Base-by-base conservation (phyloP, 768 basidiomycete genomes). In the Podaxis rugospora region DNA sequence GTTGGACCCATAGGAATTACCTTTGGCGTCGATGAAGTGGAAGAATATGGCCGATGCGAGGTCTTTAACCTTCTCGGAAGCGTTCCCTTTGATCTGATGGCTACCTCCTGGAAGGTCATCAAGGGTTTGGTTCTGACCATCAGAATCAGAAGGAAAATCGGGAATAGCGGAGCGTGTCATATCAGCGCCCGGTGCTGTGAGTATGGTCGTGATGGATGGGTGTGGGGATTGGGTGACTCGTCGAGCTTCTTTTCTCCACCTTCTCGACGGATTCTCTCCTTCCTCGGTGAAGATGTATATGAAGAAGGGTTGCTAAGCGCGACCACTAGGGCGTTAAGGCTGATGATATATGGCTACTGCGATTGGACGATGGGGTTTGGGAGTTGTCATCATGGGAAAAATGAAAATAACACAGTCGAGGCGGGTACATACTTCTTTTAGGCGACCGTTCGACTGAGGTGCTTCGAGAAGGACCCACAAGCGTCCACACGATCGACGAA, bases 61-160 rank as follows among this genome's bases (percentile, higher is more conserved):
- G 32, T 70, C 70, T 62, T 80, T 81, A 36, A 74, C 67, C 7
- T 76, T 73, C 25, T 72, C 71, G 7, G 75, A 67, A 28, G 77
- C 67, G 62, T 81, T 83, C 13, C 80, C 80, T 49, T 66, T 68
- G 54, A 81, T 74, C 16, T 67, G 28, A 71, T 68, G 28, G 76
- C 72, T 18, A 67, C 4, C 5, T 57, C 39, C 16, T 18, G 25
- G 1, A 59, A 37, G 4, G 42, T 28, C 11, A 39, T 44, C 21
- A n/a, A 54, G 40, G 49, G 16, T 21, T 36, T 55, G 32, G 37
- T 4, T 6, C 1, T 16, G 36, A 49, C 32, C 55, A n/a, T 36
- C 16, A 35, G 46, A 32, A 42, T 54, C 35, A n/a, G 46, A 32
- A 23, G 55, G 27, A 32, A 28, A 25, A 50, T 9, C 35, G 37